phyloP scores from a whole-genome alignment of 2,329 filamentous ascomycete genomes.

The Colletotrichum trifolii region DNA sequence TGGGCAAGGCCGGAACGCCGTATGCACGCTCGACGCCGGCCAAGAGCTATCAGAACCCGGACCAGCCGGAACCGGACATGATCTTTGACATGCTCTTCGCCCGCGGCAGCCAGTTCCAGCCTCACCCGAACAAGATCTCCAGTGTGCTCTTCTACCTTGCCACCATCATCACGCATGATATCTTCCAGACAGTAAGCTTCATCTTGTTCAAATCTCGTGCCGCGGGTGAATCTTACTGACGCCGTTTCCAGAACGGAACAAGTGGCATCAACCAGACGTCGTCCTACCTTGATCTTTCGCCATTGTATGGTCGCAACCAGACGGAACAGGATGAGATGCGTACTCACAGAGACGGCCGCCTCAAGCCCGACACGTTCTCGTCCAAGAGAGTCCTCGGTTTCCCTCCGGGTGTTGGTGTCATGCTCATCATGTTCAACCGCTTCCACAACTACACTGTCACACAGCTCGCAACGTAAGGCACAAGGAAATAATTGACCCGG shows the following conservation, averaged over 20 bases:
- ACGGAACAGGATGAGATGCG: conserved; percentile 61
- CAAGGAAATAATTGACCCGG: conserved; percentile 29
- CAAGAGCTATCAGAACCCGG: conserved; percentile 34
- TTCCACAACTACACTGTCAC: conserved; percentile 41
- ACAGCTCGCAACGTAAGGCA: conserved; percentile 36
- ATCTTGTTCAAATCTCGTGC: neutral
- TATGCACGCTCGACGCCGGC: conserved; percentile 37
- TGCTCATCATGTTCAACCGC: conserved; percentile 64
- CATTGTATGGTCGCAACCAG: conserved; percentile 64
- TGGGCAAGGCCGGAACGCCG: conserved; percentile 37
- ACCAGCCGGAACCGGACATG: conserved; percentile 37
- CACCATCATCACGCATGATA: conserved; percentile 63
- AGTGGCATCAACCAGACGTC: conserved; percentile 49
- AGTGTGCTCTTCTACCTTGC: conserved; percentile 60
- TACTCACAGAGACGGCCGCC: conserved; percentile 59
- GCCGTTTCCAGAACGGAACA: conserved; percentile 44
- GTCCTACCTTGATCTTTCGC: conserved; percentile 59
- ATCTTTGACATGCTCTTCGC: conserved; percentile 39
- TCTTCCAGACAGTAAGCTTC: conserved; percentile 50
- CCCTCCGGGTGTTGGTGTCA: conserved; percentile 62
- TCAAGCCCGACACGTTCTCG: conserved; percentile 66
- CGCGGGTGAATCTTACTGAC: conserved; percentile 31
- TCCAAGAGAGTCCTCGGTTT: conserved; percentile 62
- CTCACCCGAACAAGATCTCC: conserved; percentile 55
- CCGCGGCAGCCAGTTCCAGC: conserved; percentile 34